A percentile compares a stretch with the other conserved stretches of the same genome.
phyloP scores from a whole-genome alignment of 768 basidiomycete species.

The Lactarius trivialis region DNA sequence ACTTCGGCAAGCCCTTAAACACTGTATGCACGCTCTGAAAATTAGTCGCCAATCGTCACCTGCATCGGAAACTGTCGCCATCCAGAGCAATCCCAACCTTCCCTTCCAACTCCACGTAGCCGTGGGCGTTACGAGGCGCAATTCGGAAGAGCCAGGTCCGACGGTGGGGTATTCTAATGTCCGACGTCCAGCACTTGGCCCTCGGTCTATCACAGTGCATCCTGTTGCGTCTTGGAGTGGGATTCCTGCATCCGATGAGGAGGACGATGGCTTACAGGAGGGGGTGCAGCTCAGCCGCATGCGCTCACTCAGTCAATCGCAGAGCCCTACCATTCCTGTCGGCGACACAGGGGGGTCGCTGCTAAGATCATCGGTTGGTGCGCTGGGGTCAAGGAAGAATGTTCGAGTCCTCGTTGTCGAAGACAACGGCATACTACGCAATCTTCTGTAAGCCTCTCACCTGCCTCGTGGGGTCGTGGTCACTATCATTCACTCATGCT shows the following conservation, averaged over 20 bases:
- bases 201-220: constrained; percentile 45
- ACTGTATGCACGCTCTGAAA: constrained; percentile 50
- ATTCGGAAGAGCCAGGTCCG: constrained; percentile 40
- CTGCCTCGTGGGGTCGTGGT: neutral
- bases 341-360: constrained; percentile 58
- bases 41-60: constrained; percentile 37
- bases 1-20: constrained; percentile 58
- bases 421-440: constrained; percentile 82
- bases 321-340: constrained; percentile 43
- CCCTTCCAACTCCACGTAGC: constrained; percentile 2
- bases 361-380: constrained; percentile 57
- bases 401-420: constrained; percentile 80
- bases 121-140: constrained; percentile 30
- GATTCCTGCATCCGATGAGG: constrained; percentile 32
- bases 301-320: constrained; percentile 21
- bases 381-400: constrained; percentile 39
- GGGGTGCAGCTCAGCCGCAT: constrained; percentile 15
- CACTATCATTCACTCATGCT: constrained; percentile 10
- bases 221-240: constrained; percentile 35
- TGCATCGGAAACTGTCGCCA: constrained; percentile 11
- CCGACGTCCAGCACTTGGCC: constrained; percentile 47
- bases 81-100: neutral
- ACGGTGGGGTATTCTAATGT: constrained; percentile 1
- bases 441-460: constrained; percentile 58
- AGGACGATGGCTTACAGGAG: constrained; percentile 29